Evolutionary conservation across 139 green algal genomes (phyloP).

Genomic region (Haematococcus lacustris): DNA sequence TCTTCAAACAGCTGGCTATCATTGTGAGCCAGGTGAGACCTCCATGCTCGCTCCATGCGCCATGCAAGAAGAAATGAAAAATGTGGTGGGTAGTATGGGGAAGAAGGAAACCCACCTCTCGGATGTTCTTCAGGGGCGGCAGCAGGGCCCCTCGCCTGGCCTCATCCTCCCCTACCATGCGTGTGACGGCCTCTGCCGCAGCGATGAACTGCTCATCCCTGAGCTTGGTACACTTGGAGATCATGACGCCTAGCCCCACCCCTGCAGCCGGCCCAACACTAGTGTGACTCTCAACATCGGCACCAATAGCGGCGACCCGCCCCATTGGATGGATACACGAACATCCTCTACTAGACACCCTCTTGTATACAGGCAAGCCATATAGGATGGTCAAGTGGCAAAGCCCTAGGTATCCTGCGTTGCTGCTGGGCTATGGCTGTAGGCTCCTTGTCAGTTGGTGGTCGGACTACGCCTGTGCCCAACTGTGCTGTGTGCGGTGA

Average conservation of each 20-base stretch:
- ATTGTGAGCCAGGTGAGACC: not conserved
- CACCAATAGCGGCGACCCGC: too few species aligned
- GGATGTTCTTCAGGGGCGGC: conserved; percentile 52
- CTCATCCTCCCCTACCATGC: conserved; percentile 53
- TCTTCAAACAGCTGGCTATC: not conserved
- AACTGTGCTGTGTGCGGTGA: too few species aligned
- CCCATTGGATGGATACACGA: too few species aligned
- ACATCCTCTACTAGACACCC: too few species aligned
- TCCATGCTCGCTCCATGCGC: not conserved
- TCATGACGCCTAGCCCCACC: conserved; percentile 30
- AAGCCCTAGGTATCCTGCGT: too few species aligned
- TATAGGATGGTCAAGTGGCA: too few species aligned
- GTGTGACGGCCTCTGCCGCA: conserved; percentile 65
- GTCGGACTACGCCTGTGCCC: too few species aligned
- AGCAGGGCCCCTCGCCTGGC: conserved; percentile 41
- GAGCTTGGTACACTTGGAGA: conserved; percentile 54
- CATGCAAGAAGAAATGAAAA: not conserved
- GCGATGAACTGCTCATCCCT: conserved; percentile 79
- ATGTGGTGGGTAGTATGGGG: not conserved
- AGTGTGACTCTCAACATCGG: too few species aligned
- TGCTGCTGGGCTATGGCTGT: too few species aligned
- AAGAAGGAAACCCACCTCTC: conserved; percentile 31
- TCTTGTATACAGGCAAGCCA: too few species aligned
- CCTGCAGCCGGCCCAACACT: too few species aligned
- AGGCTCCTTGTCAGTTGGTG: too few species aligned